phyloP scores from a whole-genome alignment of 306 rosid species.

The Alnus rubra region DNA sequence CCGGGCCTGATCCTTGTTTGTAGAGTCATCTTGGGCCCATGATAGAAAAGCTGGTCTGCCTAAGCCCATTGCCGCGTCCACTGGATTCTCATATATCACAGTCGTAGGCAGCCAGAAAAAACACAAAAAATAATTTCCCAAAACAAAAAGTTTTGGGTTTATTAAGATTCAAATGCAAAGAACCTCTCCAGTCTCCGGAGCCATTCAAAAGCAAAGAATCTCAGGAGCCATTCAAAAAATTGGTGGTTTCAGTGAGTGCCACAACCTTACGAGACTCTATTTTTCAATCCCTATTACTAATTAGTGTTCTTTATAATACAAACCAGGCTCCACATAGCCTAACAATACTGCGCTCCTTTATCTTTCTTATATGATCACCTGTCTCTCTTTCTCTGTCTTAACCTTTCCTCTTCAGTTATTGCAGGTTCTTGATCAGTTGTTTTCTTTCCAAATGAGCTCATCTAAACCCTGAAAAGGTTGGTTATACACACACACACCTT shows the following conservation, averaged over 20 bases:
- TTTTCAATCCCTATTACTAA: neutral
- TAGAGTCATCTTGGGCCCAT: neutral
- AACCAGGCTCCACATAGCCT: too few species aligned
- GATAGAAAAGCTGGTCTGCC: neutral
- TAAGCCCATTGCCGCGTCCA: neutral
- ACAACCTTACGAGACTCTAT: slow-evolving; percentile 1
- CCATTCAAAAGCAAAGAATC: slow-evolving; percentile 34
- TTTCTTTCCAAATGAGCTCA: neutral
- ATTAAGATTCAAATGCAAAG: neutral
- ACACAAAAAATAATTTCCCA: neutral
- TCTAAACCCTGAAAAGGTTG: neutral
- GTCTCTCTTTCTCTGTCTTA: neutral
- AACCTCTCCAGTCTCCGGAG: slow-evolving; percentile 4
- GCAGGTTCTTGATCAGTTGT: neutral
- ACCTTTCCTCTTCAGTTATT: neutral
- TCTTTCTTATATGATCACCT: neutral
- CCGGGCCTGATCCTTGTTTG: neutral
- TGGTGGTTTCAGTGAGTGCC: slow-evolving; percentile 36
- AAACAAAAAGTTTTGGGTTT: neutral
- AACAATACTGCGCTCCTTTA: too few species aligned
- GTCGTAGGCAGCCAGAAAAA: neutral
- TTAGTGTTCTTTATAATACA: neutral
- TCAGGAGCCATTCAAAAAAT: slow-evolving; percentile 33
- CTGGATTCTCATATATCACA: neutral
- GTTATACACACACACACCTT: neutral